Evolutionary conservation across 2,329 filamentous ascomycete genomes (phyloP), one percentile per base, ranked within the genome.

Genomic region (Epichloe glyceriae): DNA sequence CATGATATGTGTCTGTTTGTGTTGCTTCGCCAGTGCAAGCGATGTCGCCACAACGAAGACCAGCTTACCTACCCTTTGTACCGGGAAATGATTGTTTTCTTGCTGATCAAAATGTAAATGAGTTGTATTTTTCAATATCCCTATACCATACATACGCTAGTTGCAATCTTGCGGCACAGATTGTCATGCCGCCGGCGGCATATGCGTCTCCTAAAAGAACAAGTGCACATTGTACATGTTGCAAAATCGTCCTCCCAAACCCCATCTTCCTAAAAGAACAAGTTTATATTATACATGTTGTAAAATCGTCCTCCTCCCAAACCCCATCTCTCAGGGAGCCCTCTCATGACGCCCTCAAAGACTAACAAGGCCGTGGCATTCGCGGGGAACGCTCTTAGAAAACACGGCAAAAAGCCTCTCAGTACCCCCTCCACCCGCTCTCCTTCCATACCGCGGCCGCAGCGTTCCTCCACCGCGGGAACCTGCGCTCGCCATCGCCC

Each of bases 341-440:
- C 62, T 57, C 88, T 79, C 86, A 95, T 91, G 49, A 93, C 86
- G 3, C 84, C 87, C 67, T 98, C 93, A 73, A 97, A 97, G 30
- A 86, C 90, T 50, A 96, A 82, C 63, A 97, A 69, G 2, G 93
- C 91, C 79, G 93, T 85, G 0, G 90, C 93, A 72, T 97, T 97
- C 22, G 93, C 91, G 14, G 93, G 93, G 66, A 97, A 97, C 3
- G 93, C 93, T 57, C 93, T 75, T 63, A 97, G 65, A 64, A 97
- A 95, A 65, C 91, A 97, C 2, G 93, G 93, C 62, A 95, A 62
- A 62, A 98, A 98, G 0, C 93, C 93, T 58, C 93, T 78, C 89
- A 97, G 66, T 89, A 97, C 0, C 89, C 93, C 63, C 70, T 85
- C 70, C 70, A 81, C 1, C 93, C 93, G 46, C 70, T 70, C 63